These are phyloP conservation scores for Acanthamoeba castellanii DNA, from an alignment of 208 protist genomes.

Conservation along the genomic window DNA sequence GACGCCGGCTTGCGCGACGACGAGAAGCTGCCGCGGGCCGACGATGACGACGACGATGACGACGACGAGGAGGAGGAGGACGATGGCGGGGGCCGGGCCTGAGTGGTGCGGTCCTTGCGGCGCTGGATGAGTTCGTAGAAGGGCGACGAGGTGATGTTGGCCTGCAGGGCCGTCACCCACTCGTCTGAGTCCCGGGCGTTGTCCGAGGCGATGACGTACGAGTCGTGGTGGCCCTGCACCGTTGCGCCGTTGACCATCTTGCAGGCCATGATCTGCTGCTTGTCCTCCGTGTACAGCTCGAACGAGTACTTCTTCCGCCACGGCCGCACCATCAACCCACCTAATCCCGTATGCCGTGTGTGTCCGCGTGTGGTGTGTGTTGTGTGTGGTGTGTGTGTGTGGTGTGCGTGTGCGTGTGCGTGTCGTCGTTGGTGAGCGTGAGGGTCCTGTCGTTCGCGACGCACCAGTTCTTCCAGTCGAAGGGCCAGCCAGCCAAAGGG, in stretches of 20 bases:
- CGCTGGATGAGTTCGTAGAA: conserved; percentile 22
- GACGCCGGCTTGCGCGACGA: not conserved
- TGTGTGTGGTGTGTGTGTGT: no score
- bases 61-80: no score
- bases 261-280: conserved; percentile 31
- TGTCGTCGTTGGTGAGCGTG: no score
- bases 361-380: no score
- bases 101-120: conserved; percentile 3
- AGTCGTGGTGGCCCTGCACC: conserved; percentile 49
- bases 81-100: no score
- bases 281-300: conserved; percentile 25
- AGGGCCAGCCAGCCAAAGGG: no score
- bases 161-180: not conserved
- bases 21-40: not conserved
- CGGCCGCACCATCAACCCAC: not conserved
- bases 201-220: conserved; percentile 15
- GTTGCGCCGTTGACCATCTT: conserved; percentile 35
- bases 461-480: no score
- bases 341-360: no score
- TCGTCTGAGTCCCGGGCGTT: not conserved
- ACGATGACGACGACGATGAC: no score
- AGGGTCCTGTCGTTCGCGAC: no score
- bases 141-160: conserved; percentile 28
- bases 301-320: conserved; percentile 15
- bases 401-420: no score